Base-by-base conservation (phyloP, 306 rosid genomes). In the Crotalaria pallida region DNA sequence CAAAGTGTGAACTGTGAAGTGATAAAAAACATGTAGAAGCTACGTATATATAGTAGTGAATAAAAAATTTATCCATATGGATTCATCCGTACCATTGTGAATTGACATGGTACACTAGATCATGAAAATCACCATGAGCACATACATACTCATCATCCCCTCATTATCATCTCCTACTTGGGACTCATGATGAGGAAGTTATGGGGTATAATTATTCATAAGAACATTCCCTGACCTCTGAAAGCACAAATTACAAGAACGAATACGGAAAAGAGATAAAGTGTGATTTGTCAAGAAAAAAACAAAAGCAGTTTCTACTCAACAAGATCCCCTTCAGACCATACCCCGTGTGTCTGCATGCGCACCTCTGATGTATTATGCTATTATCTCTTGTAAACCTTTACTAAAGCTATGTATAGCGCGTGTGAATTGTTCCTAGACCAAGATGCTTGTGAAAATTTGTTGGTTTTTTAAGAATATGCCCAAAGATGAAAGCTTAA, bases 221-320 rank as follows among this genome's bases (percentile, higher is more conserved):
- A 69, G 85, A 82, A 87, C 87, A 77, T 84, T 84, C 81, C 69
- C 79, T 65, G 82, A 80, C 81, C 26, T 53, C 56, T 44, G 51
- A 75, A 75, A 45, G 78, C 73, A 6, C 78, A 65, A 79, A 66
- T 55, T 77, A 70, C 67, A 65, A 69, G 79, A 81, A 65, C 69
- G 45, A 69, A 61, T 11, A 75, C 66, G 68, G 31, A 26, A 24
- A 70, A 71, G 76, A 61, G 78, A 60, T 65, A 83, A 83, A 83
- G 88, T 65, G 53, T 18, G 48, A 41, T 58, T 80, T 44, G 72
- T 58, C 65, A 75, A 78, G 79, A 77, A 70, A 58, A 73, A 81
- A 76, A 47, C 76, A 75, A 81, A 80, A 83, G 84, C 85, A 80
- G 62, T 13, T 59, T 26, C 61, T n/a, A 65, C 62, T 21, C 24